These are phyloP conservation scores for Fragosphaeria purpurea DNA, from an alignment of 2,329 filamentous ascomycete genomes.

Conservation along the genomic window DNA sequence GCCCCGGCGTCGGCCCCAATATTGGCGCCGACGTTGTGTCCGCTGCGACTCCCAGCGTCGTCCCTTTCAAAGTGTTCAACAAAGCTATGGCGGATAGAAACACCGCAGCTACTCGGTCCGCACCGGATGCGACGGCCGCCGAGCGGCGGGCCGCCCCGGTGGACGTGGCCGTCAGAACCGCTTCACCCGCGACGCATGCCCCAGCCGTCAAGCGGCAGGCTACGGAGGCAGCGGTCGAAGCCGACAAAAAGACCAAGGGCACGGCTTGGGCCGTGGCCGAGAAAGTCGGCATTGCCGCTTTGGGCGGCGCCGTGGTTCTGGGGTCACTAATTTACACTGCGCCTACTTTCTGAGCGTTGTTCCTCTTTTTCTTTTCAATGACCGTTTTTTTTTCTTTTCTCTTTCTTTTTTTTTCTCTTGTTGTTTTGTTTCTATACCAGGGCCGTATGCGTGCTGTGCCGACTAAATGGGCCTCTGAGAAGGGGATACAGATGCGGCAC, in stretches of 20 bases:
- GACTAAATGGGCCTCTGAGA: too few species aligned
- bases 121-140: background rate
- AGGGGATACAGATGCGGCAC: too few species aligned
- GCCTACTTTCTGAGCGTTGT: conserved; percentile 19
- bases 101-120: too few species aligned
- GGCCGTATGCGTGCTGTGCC: background rate
- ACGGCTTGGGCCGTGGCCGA: conserved; percentile 8
- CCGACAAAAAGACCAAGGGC: conserved; percentile 1
- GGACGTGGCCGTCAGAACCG: background rate
- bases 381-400: too few species aligned
- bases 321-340: conserved; percentile 29
- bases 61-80: too few species aligned
- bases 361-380: background rate
- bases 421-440: background rate
- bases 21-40: too few species aligned
- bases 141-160: background rate
- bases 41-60: too few species aligned
- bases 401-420: background rate
- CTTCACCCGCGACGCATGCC: too few species aligned
- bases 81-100: too few species aligned
- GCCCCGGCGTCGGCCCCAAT: too few species aligned
- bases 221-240: background rate
- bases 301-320: conserved; percentile 27
- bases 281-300: conserved; percentile 24
- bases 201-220: conserved; percentile 10